Conservation (phyloP, 148 eudicot genomes). For the Nepenthes mirabilis region DNA sequence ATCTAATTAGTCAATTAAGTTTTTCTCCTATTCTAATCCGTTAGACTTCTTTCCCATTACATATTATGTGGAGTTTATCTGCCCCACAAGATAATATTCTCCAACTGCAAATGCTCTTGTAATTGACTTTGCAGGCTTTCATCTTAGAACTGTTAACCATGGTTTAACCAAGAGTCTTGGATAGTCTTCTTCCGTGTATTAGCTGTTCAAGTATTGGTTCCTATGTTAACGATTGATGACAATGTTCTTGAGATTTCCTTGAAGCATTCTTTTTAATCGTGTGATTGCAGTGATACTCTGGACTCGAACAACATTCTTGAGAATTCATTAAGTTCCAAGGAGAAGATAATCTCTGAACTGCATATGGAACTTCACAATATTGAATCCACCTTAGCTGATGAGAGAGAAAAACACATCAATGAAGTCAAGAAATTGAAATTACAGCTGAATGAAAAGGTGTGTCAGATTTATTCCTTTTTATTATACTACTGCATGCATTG, state of each 20-base stretch:
- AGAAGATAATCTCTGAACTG: conserved; percentile 85
- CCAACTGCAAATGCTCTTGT: too few species aligned
- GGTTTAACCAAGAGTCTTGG: not conserved
- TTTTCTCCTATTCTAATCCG: too few species aligned
- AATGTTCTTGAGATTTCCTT: too few species aligned
- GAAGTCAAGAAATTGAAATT: conserved; percentile 81
- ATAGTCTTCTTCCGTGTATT: not conserved
- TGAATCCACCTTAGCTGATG: conserved; percentile 73
- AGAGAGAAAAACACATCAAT: conserved; percentile 58
- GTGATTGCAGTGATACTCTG: conserved; percentile 52
- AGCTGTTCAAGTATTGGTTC: conserved; percentile 1
- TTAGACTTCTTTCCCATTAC: too few species aligned
- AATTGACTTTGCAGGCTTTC: too few species aligned
- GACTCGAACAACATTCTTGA: conserved; percentile 78
- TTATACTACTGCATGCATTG: too few species aligned
- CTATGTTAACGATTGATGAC: not conserved
- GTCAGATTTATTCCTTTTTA: not conserved
- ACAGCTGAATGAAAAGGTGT: conserved; percentile 74
- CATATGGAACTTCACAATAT: conserved; percentile 88
- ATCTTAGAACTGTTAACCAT: too few species aligned
- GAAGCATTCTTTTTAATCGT: not conserved
- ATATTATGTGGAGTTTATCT: too few species aligned
- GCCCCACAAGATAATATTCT: too few species aligned
- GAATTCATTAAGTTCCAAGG: conserved; percentile 88
- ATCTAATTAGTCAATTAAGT: too few species aligned